phyloP scores from a whole-genome alignment of 345 rosid species.

The Trapa bicornis region DNA sequence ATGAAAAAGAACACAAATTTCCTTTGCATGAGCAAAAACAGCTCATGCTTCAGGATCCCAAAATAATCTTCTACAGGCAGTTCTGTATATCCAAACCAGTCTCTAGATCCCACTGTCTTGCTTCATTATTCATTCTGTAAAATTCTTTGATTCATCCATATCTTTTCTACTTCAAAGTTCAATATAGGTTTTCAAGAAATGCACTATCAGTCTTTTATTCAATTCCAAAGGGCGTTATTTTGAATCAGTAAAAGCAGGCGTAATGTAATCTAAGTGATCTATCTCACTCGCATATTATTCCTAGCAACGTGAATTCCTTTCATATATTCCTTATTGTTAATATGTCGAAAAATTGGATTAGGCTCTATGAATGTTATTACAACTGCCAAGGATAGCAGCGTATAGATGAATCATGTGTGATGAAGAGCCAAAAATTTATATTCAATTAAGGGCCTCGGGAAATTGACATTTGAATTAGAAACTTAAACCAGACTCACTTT shows the following conservation, averaged over 20 bases:
- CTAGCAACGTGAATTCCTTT: neutral
- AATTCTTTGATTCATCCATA: neutral
- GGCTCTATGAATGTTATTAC: neutral
- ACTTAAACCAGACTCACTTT: too few species aligned
- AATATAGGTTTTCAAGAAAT: too few species aligned
- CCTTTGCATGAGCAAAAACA: neutral
- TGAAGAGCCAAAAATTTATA: neutral
- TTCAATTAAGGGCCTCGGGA: neutral
- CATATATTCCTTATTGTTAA: neutral
- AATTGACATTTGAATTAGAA: neutral
- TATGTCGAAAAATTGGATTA: neutral
- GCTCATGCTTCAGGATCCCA: neutral
- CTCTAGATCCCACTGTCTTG: neutral
- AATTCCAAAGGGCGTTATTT: neutral
- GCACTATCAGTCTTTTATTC: neutral
- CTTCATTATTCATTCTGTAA: neutral
- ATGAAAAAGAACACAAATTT: neutral
- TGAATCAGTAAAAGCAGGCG: neutral
- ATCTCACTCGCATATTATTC: neutral
- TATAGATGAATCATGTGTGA: neutral
- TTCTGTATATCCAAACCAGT: neutral
- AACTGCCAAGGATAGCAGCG: neutral
- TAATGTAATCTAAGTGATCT: neutral
- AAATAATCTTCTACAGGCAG: neutral
- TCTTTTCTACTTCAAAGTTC: neutral